Evolutionary conservation across 768 basidiomycete species (phyloP), one percentile per base, ranked within the genome.

Genomic region (Pleurotus tuoliensis): DNA sequence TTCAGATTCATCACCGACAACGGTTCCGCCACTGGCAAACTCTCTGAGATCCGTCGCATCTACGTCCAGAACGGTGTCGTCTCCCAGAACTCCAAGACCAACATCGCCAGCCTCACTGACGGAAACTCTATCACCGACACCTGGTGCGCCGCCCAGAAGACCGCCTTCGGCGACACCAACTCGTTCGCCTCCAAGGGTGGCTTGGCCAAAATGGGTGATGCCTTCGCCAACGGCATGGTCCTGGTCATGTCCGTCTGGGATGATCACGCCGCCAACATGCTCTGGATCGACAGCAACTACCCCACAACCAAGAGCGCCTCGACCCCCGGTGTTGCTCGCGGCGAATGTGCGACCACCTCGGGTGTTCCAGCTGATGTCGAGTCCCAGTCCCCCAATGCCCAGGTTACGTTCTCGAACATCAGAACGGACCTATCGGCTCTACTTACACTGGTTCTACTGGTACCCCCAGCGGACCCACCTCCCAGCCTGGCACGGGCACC

Each of bases 391-490:
- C 58, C 72, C 22, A 64, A 59, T 59, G 68, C 71, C 18, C 62
- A 61, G 27, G 75, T 76, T 63, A 67, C 63, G 47, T 76, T 62
- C 68, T 75, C 73, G 24, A 76, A 76, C 69, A 76, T 76, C 67
- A 71, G 67, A 65, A 71, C 68, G 75, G 75, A 38, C 61, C 63
- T 63, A 71, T 76, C 62, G 72, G 72, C 13, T 59, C 55, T 20
- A 55, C 50, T 6, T 55, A 55, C 57, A 34, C 22, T 6, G 47
- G 47, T 30, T 44, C 51, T 7, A 9, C 51, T n/a, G 51, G 51
- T 8, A 22, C 51, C 2, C 20, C 34, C 1, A 40, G 37, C 25
- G 37, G 20, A 12, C 37, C 20, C 18, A 53, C 37, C 39, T 53
- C 51, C 38, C 51, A 53, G 39, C 51, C 39, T 34, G 46, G 46